phyloP scores from a whole-genome alignment of 2,329 filamentous ascomycete genomes.

The Arthroderma sp. region DNA sequence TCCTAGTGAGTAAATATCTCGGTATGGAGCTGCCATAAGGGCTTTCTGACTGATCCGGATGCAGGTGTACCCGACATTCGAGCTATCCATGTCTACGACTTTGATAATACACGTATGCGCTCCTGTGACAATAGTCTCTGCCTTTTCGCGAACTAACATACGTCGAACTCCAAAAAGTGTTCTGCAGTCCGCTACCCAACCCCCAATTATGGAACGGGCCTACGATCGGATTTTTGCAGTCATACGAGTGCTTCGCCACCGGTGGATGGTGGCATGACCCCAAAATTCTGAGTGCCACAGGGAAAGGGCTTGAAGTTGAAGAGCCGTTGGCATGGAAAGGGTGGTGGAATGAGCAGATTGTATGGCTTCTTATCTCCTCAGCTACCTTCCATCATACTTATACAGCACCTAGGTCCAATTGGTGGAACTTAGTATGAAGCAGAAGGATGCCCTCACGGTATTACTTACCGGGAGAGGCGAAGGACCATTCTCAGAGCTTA shows the following conservation, averaged over 20 bases:
- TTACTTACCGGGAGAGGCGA: constrained; percentile 80
- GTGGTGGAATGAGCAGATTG: constrained; percentile 93
- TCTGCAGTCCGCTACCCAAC: constrained; percentile 82
- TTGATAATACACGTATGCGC: constrained; percentile 77
- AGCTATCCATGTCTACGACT: constrained; percentile 86
- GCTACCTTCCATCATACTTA: constrained; percentile 14
- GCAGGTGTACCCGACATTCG: constrained; percentile 55
- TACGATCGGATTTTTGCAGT: constrained; percentile 64
- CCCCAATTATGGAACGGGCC: constrained; percentile 69
- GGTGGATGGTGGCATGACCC: constrained; percentile 97
- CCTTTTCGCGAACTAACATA: not conserved
- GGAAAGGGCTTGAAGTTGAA: constrained; percentile 67
- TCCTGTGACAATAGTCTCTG: not conserved
- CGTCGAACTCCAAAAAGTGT: constrained; percentile 45
- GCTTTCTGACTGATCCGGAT: not conserved
- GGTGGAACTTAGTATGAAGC: constrained; percentile 64
- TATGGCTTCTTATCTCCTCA: constrained; percentile 27
- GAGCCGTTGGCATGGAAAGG: constrained; percentile 75
- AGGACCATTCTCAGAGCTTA: constrained; percentile 58
- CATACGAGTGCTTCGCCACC: constrained; percentile 60
- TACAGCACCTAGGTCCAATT: constrained; percentile 43
- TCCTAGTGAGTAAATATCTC: constrained; percentile 40
- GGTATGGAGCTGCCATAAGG: not conserved
- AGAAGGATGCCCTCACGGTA: constrained; percentile 73
- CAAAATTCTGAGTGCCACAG: constrained; percentile 72